Base-by-base conservation (phyloP, 2,329 filamentous ascomycete species). In the Aspergillus brunneoviolaceus region DNA sequence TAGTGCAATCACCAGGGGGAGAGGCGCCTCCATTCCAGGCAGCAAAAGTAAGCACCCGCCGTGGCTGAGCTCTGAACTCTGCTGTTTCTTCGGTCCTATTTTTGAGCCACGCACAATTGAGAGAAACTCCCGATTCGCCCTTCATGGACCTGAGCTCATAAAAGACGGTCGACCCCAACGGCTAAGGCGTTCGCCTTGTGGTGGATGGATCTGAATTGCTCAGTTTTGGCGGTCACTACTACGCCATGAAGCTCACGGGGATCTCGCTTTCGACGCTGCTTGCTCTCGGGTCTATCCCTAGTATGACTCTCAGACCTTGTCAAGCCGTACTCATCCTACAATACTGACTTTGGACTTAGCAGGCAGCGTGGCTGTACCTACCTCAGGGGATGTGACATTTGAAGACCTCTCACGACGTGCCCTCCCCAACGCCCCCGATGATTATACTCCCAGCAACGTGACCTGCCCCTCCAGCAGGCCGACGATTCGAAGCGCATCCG, bases 371-470 rank as follows among this genome's bases (percentile, higher is more conserved):
- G 23, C 52, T 11, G 39, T 55, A 7, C 52, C 52, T n/a, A 55
- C 52, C 12, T 19, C 31, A 4, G 6, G 6, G 6, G 52, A 55
- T 16, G 23, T 55, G 39, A 48, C 39, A 19, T 12, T 12, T 23
- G 16, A 42, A 14, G 39, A 14, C 5, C 10, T 55, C 10, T 47
- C 52, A 23, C 39, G 23, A 27, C 77, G 82, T 53, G 81, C 81
- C 3, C 69, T 82, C 0, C 81, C 84, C 2, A 80, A 86, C 68
- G 82, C 85, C 51, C 81, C 87, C 6, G 81, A 90, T 69, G 86
- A 86, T 64, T 97, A 97, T 74, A 85, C 86, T 2, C 93, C 93
- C 0, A 79, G 82, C 39, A 72, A 76, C 2, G 88, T 91, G 48
- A 76, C 84, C 64, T 96, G 93, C 69, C 92, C 92, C 4, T 77